A percentile compares a stretch with the other conserved stretches of the same genome.
Conservation (phyloP, 192 early-diverging fungal genomes). For the Backusella tuberculispora region DNA sequence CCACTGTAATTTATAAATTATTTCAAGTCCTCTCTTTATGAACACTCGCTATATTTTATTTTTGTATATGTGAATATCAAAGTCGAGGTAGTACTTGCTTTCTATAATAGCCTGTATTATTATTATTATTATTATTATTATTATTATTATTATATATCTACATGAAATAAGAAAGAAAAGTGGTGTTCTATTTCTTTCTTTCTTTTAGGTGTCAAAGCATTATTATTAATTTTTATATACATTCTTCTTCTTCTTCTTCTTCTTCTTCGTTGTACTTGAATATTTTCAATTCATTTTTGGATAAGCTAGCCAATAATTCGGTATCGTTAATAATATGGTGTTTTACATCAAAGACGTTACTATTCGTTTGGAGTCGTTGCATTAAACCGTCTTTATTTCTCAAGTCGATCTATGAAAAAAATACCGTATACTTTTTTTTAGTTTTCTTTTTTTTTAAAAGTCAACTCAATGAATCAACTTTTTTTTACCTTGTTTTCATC, state of each 20-base stretch:
- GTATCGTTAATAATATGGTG: background rate
- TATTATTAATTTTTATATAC: background rate
- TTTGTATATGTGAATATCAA: too few relatives aligned
- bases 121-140: too few relatives aligned
- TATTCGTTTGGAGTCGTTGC: background rate
- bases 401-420: background rate
- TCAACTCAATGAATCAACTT: background rate
- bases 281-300: background rate
- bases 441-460: background rate
- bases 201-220: too few relatives aligned
- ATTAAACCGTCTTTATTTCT: background rate
- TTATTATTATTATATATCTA: too few relatives aligned
- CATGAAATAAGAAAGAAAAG: background rate
- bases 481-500: background rate
- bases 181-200: background rate
- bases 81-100: too few relatives aligned
- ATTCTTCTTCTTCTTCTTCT: background rate
- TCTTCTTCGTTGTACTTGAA: background rate
- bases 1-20: too few relatives aligned
- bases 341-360: background rate
- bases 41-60: too few relatives aligned
- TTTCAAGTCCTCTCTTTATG: too few relatives aligned
- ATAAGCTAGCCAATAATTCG: background rate
- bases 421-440: too few relatives aligned
- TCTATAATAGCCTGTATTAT: too few relatives aligned